Percentiles rank a stretch among this genome's conserved stretches.
phyloP scores from a whole-genome alignment of 1,284 basidiomycete genomes.

The Phenoliferia sp. region DNA sequence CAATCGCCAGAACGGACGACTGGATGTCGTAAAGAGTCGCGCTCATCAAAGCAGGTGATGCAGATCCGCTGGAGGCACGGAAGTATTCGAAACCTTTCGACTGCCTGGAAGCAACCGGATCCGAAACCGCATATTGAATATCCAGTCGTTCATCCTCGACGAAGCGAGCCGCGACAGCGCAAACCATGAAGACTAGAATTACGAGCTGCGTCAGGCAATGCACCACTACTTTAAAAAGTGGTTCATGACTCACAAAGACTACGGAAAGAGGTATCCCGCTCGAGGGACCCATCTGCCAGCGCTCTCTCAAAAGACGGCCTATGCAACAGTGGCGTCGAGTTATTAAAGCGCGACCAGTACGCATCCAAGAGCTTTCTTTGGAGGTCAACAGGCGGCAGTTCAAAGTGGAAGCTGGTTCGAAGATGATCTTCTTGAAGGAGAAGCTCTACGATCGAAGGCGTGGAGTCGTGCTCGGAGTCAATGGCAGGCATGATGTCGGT shows the following conservation, averaged over 20 bases:
- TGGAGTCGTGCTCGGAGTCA: neutral
- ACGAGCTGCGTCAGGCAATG: neutral
- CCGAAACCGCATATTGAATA: neutral
- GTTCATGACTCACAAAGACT: conserved; percentile 49
- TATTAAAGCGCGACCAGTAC: conserved; percentile 64
- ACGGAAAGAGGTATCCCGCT: conserved; percentile 58
- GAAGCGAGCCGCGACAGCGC: conserved; percentile 61
- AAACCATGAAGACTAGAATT: conserved; percentile 53
- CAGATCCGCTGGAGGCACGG: neutral
- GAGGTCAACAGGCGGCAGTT: conserved; percentile 48
- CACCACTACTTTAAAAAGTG: neutral
- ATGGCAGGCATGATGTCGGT: neutral
- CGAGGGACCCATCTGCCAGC: conserved; percentile 56
- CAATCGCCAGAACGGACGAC: conserved; percentile 44
- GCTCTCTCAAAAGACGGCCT: conserved; percentile 64
- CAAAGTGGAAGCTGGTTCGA: neutral
- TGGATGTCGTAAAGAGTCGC: conserved; percentile 70
- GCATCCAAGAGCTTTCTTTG: conserved; percentile 57
- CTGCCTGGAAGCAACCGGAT: neutral
- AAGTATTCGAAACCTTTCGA: conserved; percentile 12
- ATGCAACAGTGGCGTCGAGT: conserved; percentile 66
- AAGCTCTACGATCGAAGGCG: neutral
- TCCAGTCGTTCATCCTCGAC: conserved; percentile 59
- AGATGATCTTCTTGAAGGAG: neutral
- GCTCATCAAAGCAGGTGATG: conserved; percentile 27